A percentile compares a stretch with the other conserved stretches of the same genome.
Evolutionary conservation across 345 rosid genomes (phyloP).

Genomic region (Dovyalis caffra): DNA sequence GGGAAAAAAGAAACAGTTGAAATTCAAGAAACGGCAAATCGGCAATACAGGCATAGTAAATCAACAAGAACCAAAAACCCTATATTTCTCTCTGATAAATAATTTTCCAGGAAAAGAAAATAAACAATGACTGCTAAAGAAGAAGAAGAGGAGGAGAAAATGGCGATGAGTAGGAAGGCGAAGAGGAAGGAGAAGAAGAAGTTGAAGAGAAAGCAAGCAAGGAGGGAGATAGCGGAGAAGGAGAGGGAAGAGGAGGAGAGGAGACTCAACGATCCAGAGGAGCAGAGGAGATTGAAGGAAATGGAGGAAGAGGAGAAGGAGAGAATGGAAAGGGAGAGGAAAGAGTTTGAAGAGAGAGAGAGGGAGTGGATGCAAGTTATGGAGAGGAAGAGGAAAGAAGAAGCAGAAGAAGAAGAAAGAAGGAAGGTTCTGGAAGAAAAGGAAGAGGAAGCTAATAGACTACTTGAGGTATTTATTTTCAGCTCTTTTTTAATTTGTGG

Average conservation of each 20-base stretch:
- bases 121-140: too few species aligned
- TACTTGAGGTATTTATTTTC: slow-evolving; percentile 3
- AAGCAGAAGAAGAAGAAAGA: slow-evolving; percentile 35
- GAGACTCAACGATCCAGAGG: slow-evolving; percentile 61
- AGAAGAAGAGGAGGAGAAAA: slow-evolving; percentile 9
- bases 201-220: slow-evolving; percentile 66
- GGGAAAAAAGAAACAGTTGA: too few species aligned
- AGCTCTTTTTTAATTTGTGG: neutral
- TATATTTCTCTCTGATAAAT: too few species aligned
- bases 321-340: slow-evolving; percentile 54
- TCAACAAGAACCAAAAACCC: too few species aligned
- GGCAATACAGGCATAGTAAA: too few species aligned
- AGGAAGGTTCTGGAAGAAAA: slow-evolving; percentile 17
- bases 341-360: slow-evolving; percentile 80
- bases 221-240: slow-evolving; percentile 70
- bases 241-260: slow-evolving; percentile 65
- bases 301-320: slow-evolving; percentile 62
- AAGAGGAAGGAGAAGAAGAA: slow-evolving; percentile 80
- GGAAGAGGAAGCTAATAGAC: slow-evolving; percentile 36
- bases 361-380: slow-evolving; percentile 62
- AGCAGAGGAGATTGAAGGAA: slow-evolving; percentile 47
- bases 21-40: too few species aligned
- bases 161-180: slow-evolving; percentile 50
- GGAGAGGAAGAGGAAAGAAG: slow-evolving; percentile 42
- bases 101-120: too few species aligned